Base-by-base conservation (phyloP, 768 basidiomycete species). In the Termitomyces sp. region DNA sequence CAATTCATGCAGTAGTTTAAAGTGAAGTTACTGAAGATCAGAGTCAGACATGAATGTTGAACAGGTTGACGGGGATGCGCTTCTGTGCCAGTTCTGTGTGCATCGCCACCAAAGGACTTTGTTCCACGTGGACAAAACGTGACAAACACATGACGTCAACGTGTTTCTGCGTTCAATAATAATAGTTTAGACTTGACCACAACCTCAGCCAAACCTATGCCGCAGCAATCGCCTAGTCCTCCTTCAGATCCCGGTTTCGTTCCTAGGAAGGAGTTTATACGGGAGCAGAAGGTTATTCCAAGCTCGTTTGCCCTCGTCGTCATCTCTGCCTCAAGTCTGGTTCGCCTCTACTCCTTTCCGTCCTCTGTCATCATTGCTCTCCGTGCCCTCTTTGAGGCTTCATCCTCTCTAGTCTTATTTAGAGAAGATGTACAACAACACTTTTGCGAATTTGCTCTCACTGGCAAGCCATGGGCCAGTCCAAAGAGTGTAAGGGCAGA, bases 211-310 rank as follows among this genome's bases (percentile, higher is more conserved):
- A 34, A 42, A 46, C 53, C 44, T 31, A 58, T 55, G 59, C 54
- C 56, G 60, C 65, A 54, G 60, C 63, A 61, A 51, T 63, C 47
- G 29, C 39, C 58, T 34, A 61, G 49, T 51, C 36, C 47, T 57
- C 54, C 74, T 59, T 63, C 79, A 55, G 79, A 81, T 51, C 69
- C 77, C 61, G 74, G 76, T 53, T 87, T 90, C 61, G 76, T 77
- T 36, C 89, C 90, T 22, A 73, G 89, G 65, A 86, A 82, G 66
- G 89, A 91, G 71, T 91, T 91, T 69, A 72, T 86, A 58, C 82
- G 79, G 36, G 82, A 87, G 64, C 78, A 78, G 53, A 76, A 74
- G 55, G 64, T 67, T 8, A 75, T 79, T 16, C 68, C 73, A 41
- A 88, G 82, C 64, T 72, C 82, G 20, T 91, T 91, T 69, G 79